These are phyloP conservation scores for Melastoma malabathricum DNA, from an alignment of 345 rosid species.

Conservation along the genomic window DNA sequence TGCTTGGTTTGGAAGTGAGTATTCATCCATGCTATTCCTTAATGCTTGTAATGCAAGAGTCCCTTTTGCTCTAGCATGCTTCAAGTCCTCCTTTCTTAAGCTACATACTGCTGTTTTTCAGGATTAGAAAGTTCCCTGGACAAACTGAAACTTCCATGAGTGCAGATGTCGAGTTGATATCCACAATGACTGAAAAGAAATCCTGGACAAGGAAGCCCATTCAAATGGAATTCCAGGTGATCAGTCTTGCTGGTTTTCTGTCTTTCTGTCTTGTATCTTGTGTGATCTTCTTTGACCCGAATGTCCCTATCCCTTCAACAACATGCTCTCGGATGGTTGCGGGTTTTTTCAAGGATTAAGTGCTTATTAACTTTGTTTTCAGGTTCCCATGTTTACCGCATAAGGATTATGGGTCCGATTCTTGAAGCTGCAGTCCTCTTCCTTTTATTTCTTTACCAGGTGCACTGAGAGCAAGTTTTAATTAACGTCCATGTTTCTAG, in stretches of 20 bases:
- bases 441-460: neutral
- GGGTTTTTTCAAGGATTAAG: too few relatives aligned
- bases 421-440: conserved; percentile 48
- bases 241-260: conserved; percentile 5
- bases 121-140: conserved; percentile 96
- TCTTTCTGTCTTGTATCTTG: neutral
- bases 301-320: too few relatives aligned
- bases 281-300: too few relatives aligned
- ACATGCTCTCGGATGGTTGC: too few relatives aligned
- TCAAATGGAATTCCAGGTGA: conserved; percentile 98
- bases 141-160: conserved; percentile 97
- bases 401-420: conserved; percentile 96
- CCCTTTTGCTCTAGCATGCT: neutral
- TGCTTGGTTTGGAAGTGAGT: conserved; percentile 99
- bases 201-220: conserved; percentile 95
- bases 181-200: conserved; percentile 89
- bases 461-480: too few relatives aligned
- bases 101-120: conserved; percentile 8
- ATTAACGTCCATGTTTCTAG: conserved; percentile 14
- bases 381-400: conserved; percentile 99
- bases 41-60: too few relatives aligned
- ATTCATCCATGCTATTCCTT: neutral
- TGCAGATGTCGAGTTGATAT: conserved; percentile 91
- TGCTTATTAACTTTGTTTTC: conserved; percentile 10
- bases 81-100: too few relatives aligned